Percentiles rank a stretch among this genome's conserved stretches.
Conservation (phyloP, 805 yeast species). For the Kodamaea laetipori region DNA sequence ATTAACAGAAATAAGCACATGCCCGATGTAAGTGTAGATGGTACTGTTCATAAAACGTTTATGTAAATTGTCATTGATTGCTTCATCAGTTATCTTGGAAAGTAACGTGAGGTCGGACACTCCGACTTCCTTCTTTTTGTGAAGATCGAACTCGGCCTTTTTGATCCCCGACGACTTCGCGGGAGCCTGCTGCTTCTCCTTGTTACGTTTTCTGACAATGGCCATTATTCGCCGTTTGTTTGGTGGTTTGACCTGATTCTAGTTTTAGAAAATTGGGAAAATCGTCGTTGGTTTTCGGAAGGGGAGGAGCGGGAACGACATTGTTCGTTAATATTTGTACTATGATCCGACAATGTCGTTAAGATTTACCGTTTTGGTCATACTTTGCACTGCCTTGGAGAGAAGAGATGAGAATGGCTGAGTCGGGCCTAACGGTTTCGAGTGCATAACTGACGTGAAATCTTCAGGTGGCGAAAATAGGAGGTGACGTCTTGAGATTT, state of each 20-base stretch:
- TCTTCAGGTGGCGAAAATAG: too few species aligned
- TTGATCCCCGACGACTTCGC: constrained; percentile 61
- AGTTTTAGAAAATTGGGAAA: background rate
- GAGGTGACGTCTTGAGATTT: too few species aligned
- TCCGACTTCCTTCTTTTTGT: constrained; percentile 96
- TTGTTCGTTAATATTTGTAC: too few species aligned
- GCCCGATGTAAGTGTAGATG: constrained; percentile 92
- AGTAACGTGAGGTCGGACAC: constrained; percentile 91
- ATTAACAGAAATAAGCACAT: constrained; percentile 91
- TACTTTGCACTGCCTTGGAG: constrained; percentile 1
- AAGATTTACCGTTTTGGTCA: background rate
- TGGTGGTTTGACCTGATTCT: background rate
- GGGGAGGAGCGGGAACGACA: too few species aligned
- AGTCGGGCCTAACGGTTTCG: too few species aligned
- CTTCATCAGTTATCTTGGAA: constrained; percentile 84
- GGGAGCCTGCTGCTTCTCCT: constrained; percentile 54
- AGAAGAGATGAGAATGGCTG: too few species aligned
- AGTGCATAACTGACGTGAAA: too few species aligned
- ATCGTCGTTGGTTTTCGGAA: constrained; percentile 3
- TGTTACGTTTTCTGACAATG: constrained; percentile 67
- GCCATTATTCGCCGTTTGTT: constrained; percentile 52
- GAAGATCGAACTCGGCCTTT: constrained; percentile 87
- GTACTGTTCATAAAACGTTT: constrained; percentile 87
- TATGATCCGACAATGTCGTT: background rate
- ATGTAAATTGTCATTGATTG: constrained; percentile 88